A percentile compares a stretch with the other conserved stretches of the same genome.
Conservation (phyloP, 163 green algal genomes). For the Scenedesmus sp. region DNA sequence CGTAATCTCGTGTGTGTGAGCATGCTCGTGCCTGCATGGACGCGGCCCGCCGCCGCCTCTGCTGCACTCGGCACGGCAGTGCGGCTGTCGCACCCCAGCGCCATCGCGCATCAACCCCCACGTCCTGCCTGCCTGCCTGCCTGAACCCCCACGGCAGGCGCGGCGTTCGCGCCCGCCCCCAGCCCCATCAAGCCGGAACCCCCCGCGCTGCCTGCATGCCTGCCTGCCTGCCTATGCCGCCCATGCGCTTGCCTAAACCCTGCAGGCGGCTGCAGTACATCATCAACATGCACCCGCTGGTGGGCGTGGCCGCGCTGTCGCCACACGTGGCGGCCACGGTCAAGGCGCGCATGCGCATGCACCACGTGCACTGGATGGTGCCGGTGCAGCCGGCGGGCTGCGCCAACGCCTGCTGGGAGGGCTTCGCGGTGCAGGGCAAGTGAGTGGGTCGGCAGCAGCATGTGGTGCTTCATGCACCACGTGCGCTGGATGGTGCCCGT, state of each 20-base stretch:
- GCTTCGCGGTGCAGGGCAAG: slow-evolving; percentile 53
- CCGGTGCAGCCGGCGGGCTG: slow-evolving; percentile 10
- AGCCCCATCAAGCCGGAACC: too few relatives aligned
- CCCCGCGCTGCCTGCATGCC: not conserved
- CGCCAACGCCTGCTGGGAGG: slow-evolving; percentile 45
- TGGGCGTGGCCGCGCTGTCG: slow-evolving; percentile 40
- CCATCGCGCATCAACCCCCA: too few relatives aligned
- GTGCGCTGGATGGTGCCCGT: slow-evolving; percentile 49
- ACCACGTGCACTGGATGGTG: slow-evolving; percentile 50
- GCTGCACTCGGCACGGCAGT: too few relatives aligned
- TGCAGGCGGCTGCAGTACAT: slow-evolving; percentile 53
- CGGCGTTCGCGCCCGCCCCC: too few relatives aligned
- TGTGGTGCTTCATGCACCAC: not conserved
- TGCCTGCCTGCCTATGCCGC: not conserved
- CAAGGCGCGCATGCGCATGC: slow-evolving; percentile 2
- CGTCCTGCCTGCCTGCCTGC: not conserved
- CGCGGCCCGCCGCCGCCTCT: too few relatives aligned
- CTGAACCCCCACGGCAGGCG: too few relatives aligned
- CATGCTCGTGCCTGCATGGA: too few relatives aligned
- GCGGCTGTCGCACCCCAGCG: too few relatives aligned
- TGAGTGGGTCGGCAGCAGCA: not conserved
- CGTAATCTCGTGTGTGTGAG: too few relatives aligned
- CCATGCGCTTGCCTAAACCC: not conserved
- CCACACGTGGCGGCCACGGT: slow-evolving; percentile 45
- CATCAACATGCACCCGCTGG: slow-evolving; percentile 54